Percentiles rank a stretch among this genome's conserved stretches.
These are phyloP conservation scores for Rhizoctonia solani DNA, from an alignment of 1,284 basidiomycete species.

Conservation along the genomic window DNA sequence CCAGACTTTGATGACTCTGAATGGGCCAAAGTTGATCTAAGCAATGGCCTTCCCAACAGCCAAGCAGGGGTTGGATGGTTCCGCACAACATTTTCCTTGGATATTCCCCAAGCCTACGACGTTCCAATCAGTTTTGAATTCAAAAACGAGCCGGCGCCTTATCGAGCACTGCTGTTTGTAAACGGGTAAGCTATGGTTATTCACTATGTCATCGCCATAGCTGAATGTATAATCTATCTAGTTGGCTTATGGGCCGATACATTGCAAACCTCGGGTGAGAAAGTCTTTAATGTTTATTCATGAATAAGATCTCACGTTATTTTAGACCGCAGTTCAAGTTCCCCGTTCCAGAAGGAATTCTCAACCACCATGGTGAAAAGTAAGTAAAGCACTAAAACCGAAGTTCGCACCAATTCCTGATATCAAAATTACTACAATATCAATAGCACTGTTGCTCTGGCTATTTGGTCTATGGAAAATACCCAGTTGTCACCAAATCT, in stretches of 20 bases:
- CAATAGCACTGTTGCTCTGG: conserved; percentile 68
- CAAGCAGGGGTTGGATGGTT: conserved; percentile 77
- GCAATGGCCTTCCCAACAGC: conserved; percentile 58
- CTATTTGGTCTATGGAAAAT: conserved; percentile 36
- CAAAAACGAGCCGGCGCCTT: conserved; percentile 55
- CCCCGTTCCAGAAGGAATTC: conserved; percentile 75
- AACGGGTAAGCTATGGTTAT: conserved; percentile 55
- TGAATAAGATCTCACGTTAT: conserved; percentile 6
- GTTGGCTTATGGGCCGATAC: conserved; percentile 80
- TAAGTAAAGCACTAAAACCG: conserved; percentile 49
- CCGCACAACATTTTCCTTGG: conserved; percentile 67
- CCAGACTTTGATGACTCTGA: conserved; percentile 67
- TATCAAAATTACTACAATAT: neutral
- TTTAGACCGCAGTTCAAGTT: conserved; percentile 71
- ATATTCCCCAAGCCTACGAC: conserved; percentile 62
- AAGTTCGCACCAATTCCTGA: neutral
- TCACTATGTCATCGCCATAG: neutral
- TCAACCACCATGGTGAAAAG: conserved; percentile 72
- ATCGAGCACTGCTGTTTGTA: conserved; percentile 72
- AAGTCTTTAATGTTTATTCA: neutral
- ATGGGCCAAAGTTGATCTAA: conserved; percentile 61
- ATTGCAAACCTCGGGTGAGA: conserved; percentile 69
- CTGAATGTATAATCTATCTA: neutral
- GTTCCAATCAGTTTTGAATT: conserved; percentile 71
- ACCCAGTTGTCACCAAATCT: conserved; percentile 16